Conservation (phyloP, 768 basidiomycete genomes). For the Gyrodon lividus region DNA sequence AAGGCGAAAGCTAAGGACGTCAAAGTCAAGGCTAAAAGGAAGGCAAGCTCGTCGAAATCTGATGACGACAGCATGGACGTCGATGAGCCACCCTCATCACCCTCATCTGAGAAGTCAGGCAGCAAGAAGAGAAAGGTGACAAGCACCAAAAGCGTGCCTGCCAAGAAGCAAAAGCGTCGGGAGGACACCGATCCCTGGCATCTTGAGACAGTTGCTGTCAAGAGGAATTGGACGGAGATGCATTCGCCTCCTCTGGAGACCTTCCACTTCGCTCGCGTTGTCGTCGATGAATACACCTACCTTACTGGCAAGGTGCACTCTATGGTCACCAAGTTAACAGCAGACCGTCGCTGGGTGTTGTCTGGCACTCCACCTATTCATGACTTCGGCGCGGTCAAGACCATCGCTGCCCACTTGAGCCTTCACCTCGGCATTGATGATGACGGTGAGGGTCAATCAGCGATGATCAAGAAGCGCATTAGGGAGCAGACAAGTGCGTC, state of each 20-base stretch:
- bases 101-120: constrained; percentile 35
- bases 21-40: constrained; percentile 20
- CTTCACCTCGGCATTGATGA: constrained; percentile 93
- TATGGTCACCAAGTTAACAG: constrained; percentile 71
- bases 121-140: constrained; percentile 47
- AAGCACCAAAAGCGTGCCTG: constrained; percentile 31
- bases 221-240: constrained; percentile 76
- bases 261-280: constrained; percentile 87
- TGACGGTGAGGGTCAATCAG: constrained; percentile 75
- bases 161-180: constrained; percentile 61
- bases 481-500: constrained; percentile 77
- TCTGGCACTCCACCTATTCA: constrained; percentile 94
- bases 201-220: constrained; percentile 58
- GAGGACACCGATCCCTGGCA: constrained; percentile 77
- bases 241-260: constrained; percentile 84
- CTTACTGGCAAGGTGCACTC: constrained; percentile 77
- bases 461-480: constrained; percentile 75
- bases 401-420: constrained; percentile 83
- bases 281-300: constrained; percentile 96
- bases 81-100: constrained; percentile 42
- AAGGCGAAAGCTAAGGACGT: constrained; percentile 22
- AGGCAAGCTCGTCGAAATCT: constrained; percentile 32
- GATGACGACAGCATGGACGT: constrained; percentile 57
- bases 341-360: constrained; percentile 89
- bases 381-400: constrained; percentile 88